phyloP scores from a whole-genome alignment of 257 asterid genomes.

The Prunella vulgaris region DNA sequence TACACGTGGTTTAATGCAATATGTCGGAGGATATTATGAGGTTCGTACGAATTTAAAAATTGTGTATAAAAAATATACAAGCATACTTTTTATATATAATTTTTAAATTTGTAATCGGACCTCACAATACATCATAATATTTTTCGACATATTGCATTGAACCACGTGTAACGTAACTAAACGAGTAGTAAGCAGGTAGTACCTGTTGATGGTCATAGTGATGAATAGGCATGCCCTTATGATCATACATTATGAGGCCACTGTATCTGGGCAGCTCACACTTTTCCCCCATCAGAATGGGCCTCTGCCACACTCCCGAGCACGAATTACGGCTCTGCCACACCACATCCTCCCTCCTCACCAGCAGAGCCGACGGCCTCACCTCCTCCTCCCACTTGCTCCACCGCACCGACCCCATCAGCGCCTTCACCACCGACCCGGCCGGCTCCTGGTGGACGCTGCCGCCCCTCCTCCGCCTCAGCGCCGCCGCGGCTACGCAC shows the following conservation, averaged over 20 bases:
- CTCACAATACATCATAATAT: no score
- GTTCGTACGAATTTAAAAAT: no score
- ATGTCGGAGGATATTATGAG: no score
- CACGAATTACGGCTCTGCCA: slow-evolving; percentile 50
- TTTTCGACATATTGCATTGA: no score
- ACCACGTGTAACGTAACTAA: neutral
- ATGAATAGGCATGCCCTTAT: slow-evolving; percentile 54
- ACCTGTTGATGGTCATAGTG: neutral
- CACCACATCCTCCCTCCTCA: slow-evolving; percentile 21
- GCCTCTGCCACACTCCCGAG: slow-evolving; percentile 82
- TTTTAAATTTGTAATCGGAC: no score
- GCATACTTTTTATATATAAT: no score
- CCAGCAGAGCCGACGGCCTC: slow-evolving; percentile 30
- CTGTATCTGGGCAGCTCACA: slow-evolving; percentile 82
- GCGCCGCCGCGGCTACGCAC: slow-evolving; percentile 20
- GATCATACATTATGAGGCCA: slow-evolving; percentile 80
- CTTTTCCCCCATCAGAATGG: slow-evolving; percentile 85
- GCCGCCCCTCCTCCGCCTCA: slow-evolving; percentile 17
- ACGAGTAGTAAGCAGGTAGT: no score
- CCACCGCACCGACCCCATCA: slow-evolving; percentile 53
- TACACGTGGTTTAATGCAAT: no score
- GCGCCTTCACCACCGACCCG: slow-evolving; percentile 20
- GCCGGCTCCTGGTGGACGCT: slow-evolving; percentile 39
- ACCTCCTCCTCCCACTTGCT: slow-evolving; percentile 44
- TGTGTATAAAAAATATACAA: no score